Evolutionary conservation across 257 asterid genomes (phyloP), one percentile per base, ranked within the genome.

Genomic region (Scutellaria minor): DNA sequence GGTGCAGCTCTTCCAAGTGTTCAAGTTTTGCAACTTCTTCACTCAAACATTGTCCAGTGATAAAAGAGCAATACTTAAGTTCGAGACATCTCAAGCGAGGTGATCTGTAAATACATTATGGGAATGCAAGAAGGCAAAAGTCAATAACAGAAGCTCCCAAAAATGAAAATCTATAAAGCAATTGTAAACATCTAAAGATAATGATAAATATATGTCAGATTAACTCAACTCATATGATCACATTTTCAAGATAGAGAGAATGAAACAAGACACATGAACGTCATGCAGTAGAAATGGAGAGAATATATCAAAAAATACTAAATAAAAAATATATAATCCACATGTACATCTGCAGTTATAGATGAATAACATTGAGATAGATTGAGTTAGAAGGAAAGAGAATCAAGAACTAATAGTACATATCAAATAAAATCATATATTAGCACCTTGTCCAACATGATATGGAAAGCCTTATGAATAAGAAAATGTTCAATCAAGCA

Each of bases 1-100:
- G 79, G 51, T 85, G 87, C 80, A 87, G 51, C 80, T 85, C 88
- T 70, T 87, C 88, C 64, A 87, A 64, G 44, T 67, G 42, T 5
- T 90, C 79, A 41, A 81, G 63, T 20, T 27, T 79, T 73, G 55
- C 63, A 31, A 73, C 75, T 18, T 82, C 85, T 74, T 48, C 78
- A 50, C 24, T 22, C 71, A 85, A 64, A 18, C 77, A 81, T 20
- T 35, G 12, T 0, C 27, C 72, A 35, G 76, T 40, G 27, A 84
- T 61, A 3, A 15, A 9, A 54, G n/a, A 3, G 71, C 80, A 73
- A 47, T 12, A 24, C 55, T 58, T 66, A 44, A 87, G 60, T 14
- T 47, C 37, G 59, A 87, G 83, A 70, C 79, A 70, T 54, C 71
- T 79, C 68, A 73, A 86, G 72, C 75, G 67, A 47, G 66, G 35